Conservation (phyloP, 2,329 filamentous ascomycete genomes). For the Eutypella sp. region DNA sequence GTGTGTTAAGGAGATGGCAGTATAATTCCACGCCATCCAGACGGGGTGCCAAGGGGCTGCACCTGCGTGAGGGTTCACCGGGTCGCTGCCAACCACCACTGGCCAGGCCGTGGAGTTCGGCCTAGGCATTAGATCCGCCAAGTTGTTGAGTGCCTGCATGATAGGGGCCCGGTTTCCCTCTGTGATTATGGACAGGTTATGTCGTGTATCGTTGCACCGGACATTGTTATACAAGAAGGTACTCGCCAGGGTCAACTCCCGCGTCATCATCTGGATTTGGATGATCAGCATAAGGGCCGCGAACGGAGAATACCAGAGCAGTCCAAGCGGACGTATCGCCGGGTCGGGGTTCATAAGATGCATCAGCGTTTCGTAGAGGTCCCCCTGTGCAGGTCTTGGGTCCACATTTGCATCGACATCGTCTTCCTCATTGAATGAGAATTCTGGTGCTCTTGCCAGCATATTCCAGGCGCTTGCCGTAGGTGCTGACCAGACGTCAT, state of each 20-base stretch:
- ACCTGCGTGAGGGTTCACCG: background rate
- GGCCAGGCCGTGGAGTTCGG: slow-evolving; percentile 3
- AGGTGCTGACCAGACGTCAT: slow-evolving; percentile 6
- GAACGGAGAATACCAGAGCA: slow-evolving; percentile 9
- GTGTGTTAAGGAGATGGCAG: slow-evolving; percentile 8
- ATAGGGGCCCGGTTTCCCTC: slow-evolving; percentile 7
- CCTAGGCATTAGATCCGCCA: slow-evolving; percentile 6
- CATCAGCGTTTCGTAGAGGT: slow-evolving; percentile 9
- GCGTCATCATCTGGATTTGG: slow-evolving; percentile 10
- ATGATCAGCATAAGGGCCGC: slow-evolving; percentile 8
- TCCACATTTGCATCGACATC: slow-evolving; percentile 6
- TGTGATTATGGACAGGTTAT: slow-evolving; percentile 7
- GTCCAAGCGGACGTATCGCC: slow-evolving; percentile 3
- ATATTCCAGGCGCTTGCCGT: slow-evolving; percentile 13
- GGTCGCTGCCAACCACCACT: slow-evolving; percentile 1
- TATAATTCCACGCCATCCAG: slow-evolving; percentile 10
- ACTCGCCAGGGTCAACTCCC: slow-evolving; percentile 6
- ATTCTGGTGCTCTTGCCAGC: slow-evolving; percentile 7
- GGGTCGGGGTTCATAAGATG: slow-evolving; percentile 7
- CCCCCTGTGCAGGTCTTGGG: slow-evolving; percentile 7
- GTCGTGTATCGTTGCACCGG: slow-evolving; percentile 4
- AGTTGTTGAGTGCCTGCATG: slow-evolving; percentile 7
- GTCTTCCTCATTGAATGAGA: slow-evolving; percentile 10
- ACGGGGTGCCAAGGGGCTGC: slow-evolving; percentile 5
- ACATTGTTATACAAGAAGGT: slow-evolving; percentile 8